Evolutionary conservation across 352 stramenopile genomes (phyloP).

Genomic region (Phytophthora hybrid): DNA sequence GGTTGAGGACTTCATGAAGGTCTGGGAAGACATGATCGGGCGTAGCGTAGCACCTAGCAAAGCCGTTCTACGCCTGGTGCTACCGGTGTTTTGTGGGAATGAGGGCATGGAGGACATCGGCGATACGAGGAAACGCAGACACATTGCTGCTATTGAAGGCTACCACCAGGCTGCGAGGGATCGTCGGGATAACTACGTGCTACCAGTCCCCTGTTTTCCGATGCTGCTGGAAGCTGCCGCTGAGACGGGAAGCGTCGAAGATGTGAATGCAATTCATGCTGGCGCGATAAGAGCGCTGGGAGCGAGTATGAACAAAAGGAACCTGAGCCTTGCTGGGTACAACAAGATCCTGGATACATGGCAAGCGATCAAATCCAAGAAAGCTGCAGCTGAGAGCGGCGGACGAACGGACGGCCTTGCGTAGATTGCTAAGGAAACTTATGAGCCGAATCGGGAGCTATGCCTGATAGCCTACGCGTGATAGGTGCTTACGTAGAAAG

Average conservation of each 20-base stretch:
- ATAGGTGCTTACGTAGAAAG: too few species aligned
- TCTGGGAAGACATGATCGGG: conserved; percentile 56
- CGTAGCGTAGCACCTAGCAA: conserved; percentile 50
- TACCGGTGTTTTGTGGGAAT: conserved; percentile 35
- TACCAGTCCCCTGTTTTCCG: conserved; percentile 49
- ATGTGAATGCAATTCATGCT: conserved; percentile 51
- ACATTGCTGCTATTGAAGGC: conserved; percentile 26
- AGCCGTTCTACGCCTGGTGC: conserved; percentile 40
- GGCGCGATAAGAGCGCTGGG: conserved; percentile 42
- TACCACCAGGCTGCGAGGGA: conserved; percentile 31
- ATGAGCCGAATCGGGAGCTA: neutral
- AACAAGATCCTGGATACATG: conserved; percentile 33
- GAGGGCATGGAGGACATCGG: conserved; percentile 1
- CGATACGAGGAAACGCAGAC: conserved; percentile 32
- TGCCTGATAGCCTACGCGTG: neutral
- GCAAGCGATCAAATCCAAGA: conserved; percentile 24
- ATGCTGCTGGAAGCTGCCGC: conserved; percentile 48
- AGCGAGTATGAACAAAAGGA: conserved; percentile 30
- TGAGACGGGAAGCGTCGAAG: conserved; percentile 38
- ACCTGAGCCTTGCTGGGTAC: conserved; percentile 19
- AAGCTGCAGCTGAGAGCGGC: conserved; percentile 15
- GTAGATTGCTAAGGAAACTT: conserved; percentile 5
- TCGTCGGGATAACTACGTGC: conserved; percentile 47
- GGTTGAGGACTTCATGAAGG: conserved; percentile 43
- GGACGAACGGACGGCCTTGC: neutral